Percentiles rank a stretch among this genome's conserved stretches.
phyloP scores from a whole-genome alignment of 164 flowering plant genomes.

The Magnolia kwangsiensis region DNA sequence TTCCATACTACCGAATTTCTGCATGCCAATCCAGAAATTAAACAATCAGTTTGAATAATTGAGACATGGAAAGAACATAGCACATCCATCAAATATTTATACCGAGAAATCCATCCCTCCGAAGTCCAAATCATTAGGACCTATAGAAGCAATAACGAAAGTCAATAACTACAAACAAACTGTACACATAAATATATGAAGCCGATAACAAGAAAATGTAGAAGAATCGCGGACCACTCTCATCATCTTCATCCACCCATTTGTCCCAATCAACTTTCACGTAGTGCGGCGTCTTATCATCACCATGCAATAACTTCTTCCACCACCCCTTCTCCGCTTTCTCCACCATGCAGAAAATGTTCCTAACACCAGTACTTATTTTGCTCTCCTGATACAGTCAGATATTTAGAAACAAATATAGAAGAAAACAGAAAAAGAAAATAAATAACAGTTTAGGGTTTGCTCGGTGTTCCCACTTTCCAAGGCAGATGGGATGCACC shows the following conservation, averaged over 20 bases:
- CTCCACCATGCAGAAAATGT: constrained; percentile 65
- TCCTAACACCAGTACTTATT: constrained; percentile 66
- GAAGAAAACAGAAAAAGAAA: neutral
- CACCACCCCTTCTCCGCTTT: constrained; percentile 90
- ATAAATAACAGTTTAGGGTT: too few relatives aligned
- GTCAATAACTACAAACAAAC: neutral
- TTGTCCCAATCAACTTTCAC: constrained; percentile 96
- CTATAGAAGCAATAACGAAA: constrained; percentile 26
- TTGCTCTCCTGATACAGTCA: constrained; percentile 62
- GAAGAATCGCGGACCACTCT: constrained; percentile 29
- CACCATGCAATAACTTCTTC: constrained; percentile 66
- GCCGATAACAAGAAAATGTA: neutral
- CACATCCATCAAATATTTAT: constrained; percentile 13
- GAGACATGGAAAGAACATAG: neutral
- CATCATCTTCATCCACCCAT: constrained; percentile 95
- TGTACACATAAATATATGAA: neutral
- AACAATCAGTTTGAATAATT: neutral
- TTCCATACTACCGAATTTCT: constrained; percentile 56
- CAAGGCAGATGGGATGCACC: too few relatives aligned
- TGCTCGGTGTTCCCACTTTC: too few relatives aligned
- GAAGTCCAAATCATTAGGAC: constrained; percentile 49
- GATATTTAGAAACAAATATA: neutral
- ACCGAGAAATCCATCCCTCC: constrained; percentile 97
- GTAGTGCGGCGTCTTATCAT: constrained; percentile 66
- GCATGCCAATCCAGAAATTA: constrained; percentile 8